These are phyloP conservation scores for Arachnomyces sp. DNA, from an alignment of 2,329 filamentous ascomycete genomes.

Conservation along the genomic window DNA sequence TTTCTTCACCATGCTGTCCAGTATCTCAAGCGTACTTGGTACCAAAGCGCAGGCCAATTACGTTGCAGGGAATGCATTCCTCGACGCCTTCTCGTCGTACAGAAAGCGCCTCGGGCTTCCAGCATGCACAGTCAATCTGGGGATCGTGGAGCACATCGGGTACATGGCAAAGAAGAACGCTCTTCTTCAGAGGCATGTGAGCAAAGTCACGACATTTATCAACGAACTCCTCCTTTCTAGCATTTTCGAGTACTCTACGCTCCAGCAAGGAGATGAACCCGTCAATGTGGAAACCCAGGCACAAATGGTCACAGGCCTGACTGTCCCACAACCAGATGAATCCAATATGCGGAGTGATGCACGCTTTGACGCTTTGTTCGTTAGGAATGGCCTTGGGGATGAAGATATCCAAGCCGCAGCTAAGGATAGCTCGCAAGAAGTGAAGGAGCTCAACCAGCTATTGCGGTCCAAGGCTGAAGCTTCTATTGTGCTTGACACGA, in stretches of 20 bases:
- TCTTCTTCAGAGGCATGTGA: background rate
- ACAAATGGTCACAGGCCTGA: conserved; percentile 1
- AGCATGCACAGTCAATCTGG: conserved; percentile 19
- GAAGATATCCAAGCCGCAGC: background rate
- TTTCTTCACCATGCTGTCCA: conserved; percentile 20
- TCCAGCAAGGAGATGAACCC: conserved; percentile 1
- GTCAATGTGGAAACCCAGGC: conserved; percentile 1
- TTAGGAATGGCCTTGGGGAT: background rate
- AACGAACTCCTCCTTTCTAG: background rate
- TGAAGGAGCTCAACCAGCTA: background rate
- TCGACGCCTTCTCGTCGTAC: conserved; percentile 18
- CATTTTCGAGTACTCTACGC: background rate
- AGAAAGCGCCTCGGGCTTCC: conserved; percentile 15
- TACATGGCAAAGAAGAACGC: conserved; percentile 11
- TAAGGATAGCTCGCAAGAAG: background rate
- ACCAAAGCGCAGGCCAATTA: conserved; percentile 13
- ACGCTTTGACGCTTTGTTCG: background rate
- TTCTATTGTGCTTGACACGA: background rate
- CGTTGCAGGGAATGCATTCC: conserved; percentile 12
- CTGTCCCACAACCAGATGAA: conserved; percentile 17
- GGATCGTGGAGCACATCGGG: conserved; percentile 20
- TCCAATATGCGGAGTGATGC: conserved; percentile 5
- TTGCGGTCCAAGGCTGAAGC: background rate
- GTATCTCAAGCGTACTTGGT: conserved; percentile 9
- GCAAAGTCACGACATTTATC: background rate